phyloP scores from a whole-genome alignment of 768 basidiomycete genomes.

The Galerina sulciceps region DNA sequence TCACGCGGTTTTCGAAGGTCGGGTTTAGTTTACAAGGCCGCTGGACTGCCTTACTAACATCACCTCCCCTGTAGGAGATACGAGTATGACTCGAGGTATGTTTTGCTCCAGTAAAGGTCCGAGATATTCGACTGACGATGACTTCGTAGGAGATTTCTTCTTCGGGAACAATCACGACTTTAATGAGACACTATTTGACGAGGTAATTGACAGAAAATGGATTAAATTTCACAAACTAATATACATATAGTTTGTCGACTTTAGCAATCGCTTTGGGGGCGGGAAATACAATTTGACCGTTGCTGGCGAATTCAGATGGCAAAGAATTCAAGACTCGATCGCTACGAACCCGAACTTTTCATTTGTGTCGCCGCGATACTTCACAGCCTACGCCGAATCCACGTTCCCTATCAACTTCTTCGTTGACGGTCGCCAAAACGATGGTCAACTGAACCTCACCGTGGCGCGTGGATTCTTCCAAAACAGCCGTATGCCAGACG shows the following conservation, averaged over 20 bases:
- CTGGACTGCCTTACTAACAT: neutral
- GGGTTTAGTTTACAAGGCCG: neutral
- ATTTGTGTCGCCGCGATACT: conserved; percentile 25
- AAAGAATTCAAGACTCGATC: conserved; percentile 28
- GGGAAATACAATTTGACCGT: conserved; percentile 28
- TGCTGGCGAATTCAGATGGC: conserved; percentile 23
- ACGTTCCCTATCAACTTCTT: conserved; percentile 26
- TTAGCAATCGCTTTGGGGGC: conserved; percentile 26
- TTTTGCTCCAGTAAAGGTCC: neutral
- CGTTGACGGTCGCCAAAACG: conserved; percentile 24
- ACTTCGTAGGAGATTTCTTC: conserved; percentile 17
- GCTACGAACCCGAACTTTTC: conserved; percentile 27
- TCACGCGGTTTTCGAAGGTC: conserved; percentile 26
- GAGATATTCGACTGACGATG: neutral
- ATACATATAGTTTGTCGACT: conserved; percentile 8
- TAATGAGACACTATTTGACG: conserved; percentile 26
- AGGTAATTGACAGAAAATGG: neutral
- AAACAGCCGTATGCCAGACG: conserved; percentile 21
- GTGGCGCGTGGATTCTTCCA: conserved; percentile 28
- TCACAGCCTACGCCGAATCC: conserved; percentile 27
- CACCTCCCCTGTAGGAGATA: conserved; percentile 18
- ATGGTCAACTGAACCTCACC: conserved; percentile 22
- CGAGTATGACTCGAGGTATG: conserved; percentile 23
- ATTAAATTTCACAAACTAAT: neutral
- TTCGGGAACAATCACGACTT: conserved; percentile 28